Conservation (phyloP, 2,329 filamentous ascomycete genomes). For the Aspergillus awamori region DNA sequence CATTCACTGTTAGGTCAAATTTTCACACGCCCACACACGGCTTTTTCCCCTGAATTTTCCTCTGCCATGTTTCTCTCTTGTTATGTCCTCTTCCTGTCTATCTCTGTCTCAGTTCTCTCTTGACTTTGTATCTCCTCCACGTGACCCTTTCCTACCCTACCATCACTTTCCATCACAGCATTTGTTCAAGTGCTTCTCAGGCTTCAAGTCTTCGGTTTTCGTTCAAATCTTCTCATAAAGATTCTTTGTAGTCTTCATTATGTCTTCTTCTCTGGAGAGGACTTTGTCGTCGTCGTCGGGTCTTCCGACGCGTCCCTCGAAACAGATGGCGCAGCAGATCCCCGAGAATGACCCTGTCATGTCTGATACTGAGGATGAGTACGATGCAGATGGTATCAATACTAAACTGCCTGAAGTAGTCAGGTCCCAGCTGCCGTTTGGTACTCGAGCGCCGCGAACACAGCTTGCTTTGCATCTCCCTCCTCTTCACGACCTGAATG, state of each 20-base stretch:
- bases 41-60: background rate
- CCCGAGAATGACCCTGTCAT: background rate
- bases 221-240: background rate
- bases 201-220: too few relatives aligned
- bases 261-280: constrained; percentile 6
- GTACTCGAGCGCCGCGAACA: constrained; percentile 9
- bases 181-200: too few relatives aligned
- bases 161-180: background rate
- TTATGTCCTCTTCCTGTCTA: constrained; percentile 1
- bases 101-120: background rate
- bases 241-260: background rate
- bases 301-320: constrained; percentile 11
- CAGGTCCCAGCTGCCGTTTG: constrained; percentile 18
- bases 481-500: constrained; percentile 30
- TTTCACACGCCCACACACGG: too few relatives aligned
- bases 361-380: background rate
- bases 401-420: constrained; percentile 28
- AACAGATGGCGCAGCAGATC: background rate
- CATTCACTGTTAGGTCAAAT: too few relatives aligned
- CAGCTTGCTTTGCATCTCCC: constrained; percentile 28
- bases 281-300: background rate
- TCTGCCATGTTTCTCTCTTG: background rate
- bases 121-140: constrained; percentile 11
- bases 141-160: constrained; percentile 16
- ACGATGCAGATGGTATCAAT: background rate